A percentile compares a stretch with the other conserved stretches of the same genome.
phyloP scores from a whole-genome alignment of 257 asterid genomes.

The Solanum sejunctum region DNA sequence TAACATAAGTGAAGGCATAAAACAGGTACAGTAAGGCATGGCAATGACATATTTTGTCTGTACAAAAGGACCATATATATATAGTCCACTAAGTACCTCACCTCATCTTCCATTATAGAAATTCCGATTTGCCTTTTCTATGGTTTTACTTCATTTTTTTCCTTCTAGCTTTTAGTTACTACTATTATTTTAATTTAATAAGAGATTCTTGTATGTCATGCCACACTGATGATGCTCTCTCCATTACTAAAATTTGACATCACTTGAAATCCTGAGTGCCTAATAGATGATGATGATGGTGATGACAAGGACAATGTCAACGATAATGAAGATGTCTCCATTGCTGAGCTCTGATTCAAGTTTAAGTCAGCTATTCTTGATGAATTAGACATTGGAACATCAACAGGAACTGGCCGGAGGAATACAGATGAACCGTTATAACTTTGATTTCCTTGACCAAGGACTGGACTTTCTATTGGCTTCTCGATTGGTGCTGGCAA shows the following conservation, averaged over 20 bases:
- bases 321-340: conserved; percentile 2
- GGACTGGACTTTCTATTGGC: neutral
- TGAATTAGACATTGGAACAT: neutral
- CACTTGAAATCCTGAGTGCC: neutral
- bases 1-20: neutral
- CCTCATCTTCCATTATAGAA: neutral
- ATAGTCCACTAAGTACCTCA: neutral
- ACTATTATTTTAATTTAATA: neutral
- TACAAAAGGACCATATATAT: conserved; percentile 1
- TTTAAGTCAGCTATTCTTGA: neutral
- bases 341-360: neutral
- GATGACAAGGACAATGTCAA: conserved; percentile 4
- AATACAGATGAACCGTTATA: neutral
- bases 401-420: neutral
- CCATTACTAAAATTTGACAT: conserved; percentile 6
- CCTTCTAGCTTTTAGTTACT: neutral
- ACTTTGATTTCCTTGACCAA: neutral
- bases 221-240: conserved; percentile 1
- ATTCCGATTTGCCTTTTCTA: neutral
- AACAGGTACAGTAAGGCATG: neutral
- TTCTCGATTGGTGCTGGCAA: neutral
- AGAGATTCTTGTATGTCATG: neutral
- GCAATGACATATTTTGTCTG: neutral
- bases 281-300: neutral
- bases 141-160: neutral